phyloP scores from a whole-genome alignment of 768 basidiomycete species.

The Auriculariales sp. region DNA sequence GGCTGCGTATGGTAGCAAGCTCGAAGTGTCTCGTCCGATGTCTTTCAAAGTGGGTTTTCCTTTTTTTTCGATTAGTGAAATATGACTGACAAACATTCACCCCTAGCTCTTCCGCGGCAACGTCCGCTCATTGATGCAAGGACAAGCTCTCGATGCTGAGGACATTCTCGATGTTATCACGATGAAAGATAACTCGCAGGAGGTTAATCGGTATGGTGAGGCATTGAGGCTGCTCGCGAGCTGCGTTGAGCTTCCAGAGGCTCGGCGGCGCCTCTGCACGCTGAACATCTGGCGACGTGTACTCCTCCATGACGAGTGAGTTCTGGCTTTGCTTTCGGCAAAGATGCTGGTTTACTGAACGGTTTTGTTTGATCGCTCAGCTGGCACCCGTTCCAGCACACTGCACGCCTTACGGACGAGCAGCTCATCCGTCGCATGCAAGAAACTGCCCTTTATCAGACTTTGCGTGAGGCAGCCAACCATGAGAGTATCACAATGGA shows the following conservation, averaged over 20 bases:
- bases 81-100: neutral
- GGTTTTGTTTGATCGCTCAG: no score
- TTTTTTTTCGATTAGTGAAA: neutral
- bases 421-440: slow-evolving; percentile 60
- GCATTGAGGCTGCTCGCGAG: slow-evolving; percentile 52
- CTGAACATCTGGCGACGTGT: slow-evolving; percentile 76
- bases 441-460: slow-evolving; percentile 52
- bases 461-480: neutral
- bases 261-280: slow-evolving; percentile 52
- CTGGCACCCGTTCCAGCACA: slow-evolving; percentile 66
- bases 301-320: slow-evolving; percentile 80
- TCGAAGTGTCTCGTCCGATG: slow-evolving; percentile 2
- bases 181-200: slow-evolving; percentile 59
- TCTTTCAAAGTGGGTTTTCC: neutral
- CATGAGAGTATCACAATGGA: slow-evolving; percentile 29
- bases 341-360: neutral
- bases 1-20: slow-evolving; percentile 5
- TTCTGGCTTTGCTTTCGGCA: slow-evolving; percentile 5
- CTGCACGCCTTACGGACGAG: slow-evolving; percentile 59
- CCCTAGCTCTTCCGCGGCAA: slow-evolving; percentile 55
- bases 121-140: slow-evolving; percentile 55
- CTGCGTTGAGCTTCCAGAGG: slow-evolving; percentile 57
- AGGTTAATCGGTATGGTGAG: slow-evolving; percentile 49
- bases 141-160: slow-evolving; percentile 60
- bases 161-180: slow-evolving; percentile 74